Percentiles rank a stretch among this genome's conserved stretches.
phyloP scores from a whole-genome alignment of 2,329 filamentous ascomycete genomes.

The Westerdykella ornata region DNA sequence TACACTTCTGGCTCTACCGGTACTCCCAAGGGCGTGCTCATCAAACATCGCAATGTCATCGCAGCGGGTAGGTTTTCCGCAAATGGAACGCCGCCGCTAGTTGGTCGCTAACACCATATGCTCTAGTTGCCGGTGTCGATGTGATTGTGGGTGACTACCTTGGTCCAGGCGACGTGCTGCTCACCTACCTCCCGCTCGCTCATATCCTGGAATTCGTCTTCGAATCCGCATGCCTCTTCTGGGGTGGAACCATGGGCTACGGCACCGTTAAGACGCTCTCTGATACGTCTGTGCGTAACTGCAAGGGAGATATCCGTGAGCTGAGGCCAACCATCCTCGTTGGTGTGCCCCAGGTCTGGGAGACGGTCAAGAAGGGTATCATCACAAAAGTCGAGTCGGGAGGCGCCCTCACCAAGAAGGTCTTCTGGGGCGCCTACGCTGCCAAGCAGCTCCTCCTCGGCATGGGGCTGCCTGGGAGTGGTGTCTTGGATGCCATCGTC shows the following conservation, averaged over 20 bases:
- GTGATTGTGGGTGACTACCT: conserved; percentile 72
- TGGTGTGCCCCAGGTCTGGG: conserved; percentile 94
- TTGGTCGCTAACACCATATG: conserved; percentile 2
- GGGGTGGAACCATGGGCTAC: conserved; percentile 89
- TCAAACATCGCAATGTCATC: conserved; percentile 73
- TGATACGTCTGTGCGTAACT: conserved; percentile 79
- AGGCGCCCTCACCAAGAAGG: conserved; percentile 60
- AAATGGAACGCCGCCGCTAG: not conserved
- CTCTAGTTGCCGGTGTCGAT: conserved; percentile 65
- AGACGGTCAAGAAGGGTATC: conserved; percentile 94
- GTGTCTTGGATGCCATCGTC: conserved; percentile 70
- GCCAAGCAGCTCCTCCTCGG: conserved; percentile 56
- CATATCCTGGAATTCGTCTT: conserved; percentile 97
- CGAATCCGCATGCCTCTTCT: conserved; percentile 82
- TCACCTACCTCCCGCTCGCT: conserved; percentile 88
- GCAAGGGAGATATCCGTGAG: conserved; percentile 87
- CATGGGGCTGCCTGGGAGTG: conserved; percentile 58
- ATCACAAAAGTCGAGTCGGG: conserved; percentile 67
- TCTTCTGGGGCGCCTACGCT: conserved; percentile 67
- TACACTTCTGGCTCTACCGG: conserved; percentile 86
- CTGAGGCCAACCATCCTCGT: conserved; percentile 84
- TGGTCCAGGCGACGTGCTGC: conserved; percentile 67
- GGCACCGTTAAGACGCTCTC: conserved; percentile 85
- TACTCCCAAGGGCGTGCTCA: conserved; percentile 77
- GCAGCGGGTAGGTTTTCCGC: conserved; percentile 59